These are phyloP conservation scores for Collybiopsis confluens DNA, from an alignment of 768 basidiomycete genomes.

Conservation along the genomic window DNA sequence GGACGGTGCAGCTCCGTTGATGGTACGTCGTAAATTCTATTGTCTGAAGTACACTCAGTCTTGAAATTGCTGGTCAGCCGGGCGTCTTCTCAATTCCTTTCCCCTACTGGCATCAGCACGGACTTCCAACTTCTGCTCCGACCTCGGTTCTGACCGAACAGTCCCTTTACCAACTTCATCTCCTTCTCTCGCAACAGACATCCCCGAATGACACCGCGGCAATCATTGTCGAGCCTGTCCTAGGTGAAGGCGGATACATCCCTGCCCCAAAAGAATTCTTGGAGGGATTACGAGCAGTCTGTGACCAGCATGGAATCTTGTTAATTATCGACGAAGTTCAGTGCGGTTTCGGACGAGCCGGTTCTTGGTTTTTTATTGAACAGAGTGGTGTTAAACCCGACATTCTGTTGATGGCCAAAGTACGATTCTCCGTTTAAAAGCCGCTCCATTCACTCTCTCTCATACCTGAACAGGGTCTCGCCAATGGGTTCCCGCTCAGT, in stretches of 20 bases:
- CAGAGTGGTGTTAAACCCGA: constrained; percentile 85
- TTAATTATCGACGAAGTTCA: constrained; percentile 88
- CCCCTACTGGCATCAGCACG: constrained; percentile 91
- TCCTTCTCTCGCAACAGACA: constrained; percentile 74
- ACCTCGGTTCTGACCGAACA: constrained; percentile 53
- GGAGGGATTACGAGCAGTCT: constrained; percentile 73
- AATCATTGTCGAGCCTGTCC: constrained; percentile 88
- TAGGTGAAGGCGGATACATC: constrained; percentile 96
- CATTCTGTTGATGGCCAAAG: constrained; percentile 87
- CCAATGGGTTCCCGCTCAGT: constrained; percentile 92
- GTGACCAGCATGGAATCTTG: constrained; percentile 81
- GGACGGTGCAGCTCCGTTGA: constrained; percentile 71
- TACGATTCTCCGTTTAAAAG: constrained; percentile 16
- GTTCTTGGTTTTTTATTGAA: constrained; percentile 76
- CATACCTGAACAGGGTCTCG: constrained; percentile 51
- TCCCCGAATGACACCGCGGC: constrained; percentile 85
- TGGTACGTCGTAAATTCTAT: constrained; percentile 47
- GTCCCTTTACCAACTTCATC: constrained; percentile 77
- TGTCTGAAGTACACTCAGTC: constrained; percentile 1
- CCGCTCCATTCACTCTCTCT: not conserved
- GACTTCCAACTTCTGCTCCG: constrained; percentile 50
- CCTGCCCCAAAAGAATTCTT: constrained; percentile 80
- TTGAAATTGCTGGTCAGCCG: constrained; percentile 42
- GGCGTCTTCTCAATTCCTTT: constrained; percentile 79
- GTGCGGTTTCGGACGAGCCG: constrained; percentile 85